phyloP scores from a whole-genome alignment of 2,329 filamentous ascomycete genomes.

The Mycosphaerelloides madeirae region DNA sequence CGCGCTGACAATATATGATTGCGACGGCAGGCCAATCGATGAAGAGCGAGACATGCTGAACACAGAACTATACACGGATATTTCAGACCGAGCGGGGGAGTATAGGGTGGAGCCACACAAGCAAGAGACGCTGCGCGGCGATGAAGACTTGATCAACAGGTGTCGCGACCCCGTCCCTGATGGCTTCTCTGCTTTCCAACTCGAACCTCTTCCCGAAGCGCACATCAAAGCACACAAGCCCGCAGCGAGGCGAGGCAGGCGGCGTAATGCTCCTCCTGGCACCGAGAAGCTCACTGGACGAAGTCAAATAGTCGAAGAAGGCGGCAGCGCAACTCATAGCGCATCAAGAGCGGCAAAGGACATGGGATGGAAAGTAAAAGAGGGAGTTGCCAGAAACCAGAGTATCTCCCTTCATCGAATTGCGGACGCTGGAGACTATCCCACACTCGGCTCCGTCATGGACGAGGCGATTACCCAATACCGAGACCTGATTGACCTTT shows the following conservation, averaged over 20 bases:
- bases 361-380: conserved; percentile 77
- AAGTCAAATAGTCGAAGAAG: conserved; percentile 66
- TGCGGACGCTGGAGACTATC: conserved; percentile 55
- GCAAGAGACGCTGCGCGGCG: conserved; percentile 71
- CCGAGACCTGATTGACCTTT: conserved; percentile 73
- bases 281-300: conserved; percentile 63
- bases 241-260: conserved; percentile 27
- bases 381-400: conserved; percentile 55
- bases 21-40: conserved; percentile 71
- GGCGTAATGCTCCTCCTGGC: conserved; percentile 47
- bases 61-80: conserved; percentile 91
- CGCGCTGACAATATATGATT: conserved; percentile 84
- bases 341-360: conserved; percentile 71
- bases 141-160: conserved; percentile 73
- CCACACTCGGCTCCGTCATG: conserved; percentile 84
- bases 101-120: conserved; percentile 76
- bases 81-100: conserved; percentile 82
- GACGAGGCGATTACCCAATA: conserved; percentile 90
- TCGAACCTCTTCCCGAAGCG: conserved; percentile 30
- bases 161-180: conserved; percentile 64
- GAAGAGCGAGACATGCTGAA: conserved; percentile 72
- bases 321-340: conserved; percentile 63
- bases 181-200: conserved; percentile 27
- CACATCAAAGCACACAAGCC: conserved; percentile 28
- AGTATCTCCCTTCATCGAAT: conserved; percentile 60